A percentile compares a stretch with the other conserved stretches of the same genome.
Evolutionary conservation across 768 basidiomycete genomes (phyloP).

Genomic region (Cystofilobasidium capitatum): DNA sequence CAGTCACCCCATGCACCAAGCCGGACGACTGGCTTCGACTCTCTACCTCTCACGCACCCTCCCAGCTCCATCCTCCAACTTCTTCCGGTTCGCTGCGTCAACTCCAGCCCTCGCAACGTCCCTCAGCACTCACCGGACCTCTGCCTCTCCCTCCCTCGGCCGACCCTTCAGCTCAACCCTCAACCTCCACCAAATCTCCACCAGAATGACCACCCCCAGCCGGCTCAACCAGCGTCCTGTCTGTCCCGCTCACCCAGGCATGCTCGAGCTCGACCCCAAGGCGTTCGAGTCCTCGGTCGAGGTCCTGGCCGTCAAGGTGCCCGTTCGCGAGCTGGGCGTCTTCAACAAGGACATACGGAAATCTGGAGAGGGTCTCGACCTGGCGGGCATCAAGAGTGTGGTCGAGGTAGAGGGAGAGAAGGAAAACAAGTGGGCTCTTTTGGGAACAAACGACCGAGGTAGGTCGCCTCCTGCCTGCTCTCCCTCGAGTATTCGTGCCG

Average conservation of each 20-base stretch:
- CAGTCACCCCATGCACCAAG: too few species aligned
- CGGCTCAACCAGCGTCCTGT: neutral
- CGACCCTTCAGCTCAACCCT: neutral
- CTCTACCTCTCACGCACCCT: too few species aligned
- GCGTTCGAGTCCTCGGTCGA: neutral
- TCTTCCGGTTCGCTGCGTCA: too few species aligned
- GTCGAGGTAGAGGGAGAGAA: too few species aligned
- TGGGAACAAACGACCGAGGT: neutral
- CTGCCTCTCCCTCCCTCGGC: too few species aligned
- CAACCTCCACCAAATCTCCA: neutral
- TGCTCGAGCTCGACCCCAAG: neutral
- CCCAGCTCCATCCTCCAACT: too few species aligned
- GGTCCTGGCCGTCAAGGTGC: neutral
- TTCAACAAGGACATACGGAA: neutral
- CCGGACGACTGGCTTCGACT: too few species aligned
- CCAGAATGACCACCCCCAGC: neutral
- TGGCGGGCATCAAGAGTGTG: neutral
- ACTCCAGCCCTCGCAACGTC: too few species aligned
- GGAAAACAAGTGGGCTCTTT: too few species aligned
- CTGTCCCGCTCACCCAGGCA: neutral
- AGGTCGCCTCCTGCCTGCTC: too few species aligned
- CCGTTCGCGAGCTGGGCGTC: neutral
- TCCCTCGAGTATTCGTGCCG: too few species aligned
- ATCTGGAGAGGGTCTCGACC: slow-evolving; percentile 24
- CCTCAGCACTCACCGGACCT: too few species aligned